Conservation (phyloP, 768 basidiomycete species). For the Punctularia strigosozonata region DNA sequence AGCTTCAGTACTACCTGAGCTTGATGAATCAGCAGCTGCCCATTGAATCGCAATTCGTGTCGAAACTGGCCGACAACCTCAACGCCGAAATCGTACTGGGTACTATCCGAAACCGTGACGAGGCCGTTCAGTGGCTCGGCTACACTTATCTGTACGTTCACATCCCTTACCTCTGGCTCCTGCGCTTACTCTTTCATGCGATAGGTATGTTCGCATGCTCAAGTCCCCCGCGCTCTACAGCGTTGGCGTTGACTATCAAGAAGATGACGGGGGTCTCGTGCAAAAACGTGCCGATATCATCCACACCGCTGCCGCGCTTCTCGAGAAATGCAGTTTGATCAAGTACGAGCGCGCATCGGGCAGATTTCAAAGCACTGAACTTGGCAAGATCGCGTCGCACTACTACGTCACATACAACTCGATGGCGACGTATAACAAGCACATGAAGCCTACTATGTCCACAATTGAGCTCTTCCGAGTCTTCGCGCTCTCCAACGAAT, state of each 20-base stretch:
- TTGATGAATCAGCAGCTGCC: conserved; percentile 95
- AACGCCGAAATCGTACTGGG: conserved; percentile 97
- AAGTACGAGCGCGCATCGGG: conserved; percentile 89
- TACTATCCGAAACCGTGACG: conserved; percentile 88
- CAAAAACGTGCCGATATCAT: conserved; percentile 93
- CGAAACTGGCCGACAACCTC: conserved; percentile 86
- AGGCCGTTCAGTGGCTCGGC: conserved; percentile 95
- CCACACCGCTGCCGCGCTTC: conserved; percentile 84
- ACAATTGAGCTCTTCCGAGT: conserved; percentile 88
- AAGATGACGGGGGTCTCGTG: conserved; percentile 69
- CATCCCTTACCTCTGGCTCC: conserved; percentile 2
- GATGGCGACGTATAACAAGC: conserved; percentile 95
- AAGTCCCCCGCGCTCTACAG: conserved; percentile 80
- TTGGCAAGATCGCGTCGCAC: conserved; percentile 89
- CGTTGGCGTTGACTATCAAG: conserved; percentile 82
- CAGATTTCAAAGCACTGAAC: conserved; percentile 84
- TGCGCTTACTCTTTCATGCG: conserved; percentile 9
- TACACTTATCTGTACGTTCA: conserved; percentile 82
- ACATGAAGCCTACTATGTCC: conserved; percentile 78
- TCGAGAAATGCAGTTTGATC: conserved; percentile 90
- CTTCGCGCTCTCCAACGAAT: conserved; percentile 92
- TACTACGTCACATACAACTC: conserved; percentile 93
- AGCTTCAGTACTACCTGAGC: conserved; percentile 93
- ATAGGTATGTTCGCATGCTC: conserved; percentile 90
- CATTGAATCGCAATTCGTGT: conserved; percentile 91